Percentiles rank a stretch among this genome's conserved stretches.
These are phyloP conservation scores for Venturia nashicola DNA, from an alignment of 2,329 filamentous ascomycete genomes.

Conservation along the genomic window DNA sequence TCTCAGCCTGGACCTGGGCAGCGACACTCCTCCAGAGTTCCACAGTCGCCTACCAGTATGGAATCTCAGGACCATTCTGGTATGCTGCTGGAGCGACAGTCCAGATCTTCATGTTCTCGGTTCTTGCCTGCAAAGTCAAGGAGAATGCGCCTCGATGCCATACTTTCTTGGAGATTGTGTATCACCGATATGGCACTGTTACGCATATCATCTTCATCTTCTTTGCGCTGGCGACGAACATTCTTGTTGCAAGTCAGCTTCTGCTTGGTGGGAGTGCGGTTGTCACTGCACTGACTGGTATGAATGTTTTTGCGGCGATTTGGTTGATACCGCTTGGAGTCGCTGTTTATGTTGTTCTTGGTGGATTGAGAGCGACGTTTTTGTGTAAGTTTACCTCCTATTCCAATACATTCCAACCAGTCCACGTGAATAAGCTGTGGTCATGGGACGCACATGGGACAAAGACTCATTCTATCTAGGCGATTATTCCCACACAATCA, in stretches of 20 bases:
- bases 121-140: slow-evolving; percentile 32
- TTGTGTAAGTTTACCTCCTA: slow-evolving; percentile 13
- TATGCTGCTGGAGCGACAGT: slow-evolving; percentile 27
- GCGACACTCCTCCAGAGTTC: slow-evolving; percentile 22
- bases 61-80: slow-evolving; percentile 15
- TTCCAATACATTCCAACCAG: no score
- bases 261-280: slow-evolving; percentile 30
- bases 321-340: slow-evolving; percentile 32
- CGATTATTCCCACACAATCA: slow-evolving; percentile 28
- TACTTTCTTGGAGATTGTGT: slow-evolving; percentile 30
- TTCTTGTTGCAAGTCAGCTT: slow-evolving; percentile 30
- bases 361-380: slow-evolving; percentile 31
- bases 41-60: slow-evolving; percentile 25
- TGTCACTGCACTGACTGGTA: slow-evolving; percentile 30
- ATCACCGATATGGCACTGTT: slow-evolving; percentile 25
- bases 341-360: slow-evolving; percentile 23
- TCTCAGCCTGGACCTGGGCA: slow-evolving; percentile 14
- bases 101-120: slow-evolving; percentile 32
- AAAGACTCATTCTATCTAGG: neutral
- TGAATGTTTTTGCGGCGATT: slow-evolving; percentile 32
- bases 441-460: no score
- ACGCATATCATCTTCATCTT: slow-evolving; percentile 29
- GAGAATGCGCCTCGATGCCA: slow-evolving; percentile 27
- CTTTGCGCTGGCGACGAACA: slow-evolving; percentile 30
- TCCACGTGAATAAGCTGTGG: no score